Conservation (phyloP, 2,329 filamentous ascomycete genomes). For the Penicillium sp. region DNA sequence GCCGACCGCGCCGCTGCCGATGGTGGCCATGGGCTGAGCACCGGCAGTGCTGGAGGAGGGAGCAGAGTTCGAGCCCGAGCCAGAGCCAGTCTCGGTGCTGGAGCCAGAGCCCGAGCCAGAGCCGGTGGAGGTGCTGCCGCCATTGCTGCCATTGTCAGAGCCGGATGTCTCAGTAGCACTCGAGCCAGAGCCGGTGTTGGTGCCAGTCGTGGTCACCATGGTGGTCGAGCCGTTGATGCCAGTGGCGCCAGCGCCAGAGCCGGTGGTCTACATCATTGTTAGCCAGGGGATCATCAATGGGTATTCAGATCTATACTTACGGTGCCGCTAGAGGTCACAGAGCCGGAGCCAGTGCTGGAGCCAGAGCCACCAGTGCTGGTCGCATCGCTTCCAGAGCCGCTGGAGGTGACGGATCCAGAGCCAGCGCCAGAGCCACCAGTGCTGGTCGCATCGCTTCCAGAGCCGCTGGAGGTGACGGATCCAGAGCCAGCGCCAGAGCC, state of each 20-base stretch:
- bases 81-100: background rate
- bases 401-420: slow-evolving; percentile 19
- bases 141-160: slow-evolving; percentile 13
- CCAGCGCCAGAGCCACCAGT: slow-evolving; percentile 5
- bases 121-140: background rate
- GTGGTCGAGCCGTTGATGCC: slow-evolving; percentile 15
- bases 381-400: slow-evolving; percentile 23
- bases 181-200: slow-evolving; percentile 13
- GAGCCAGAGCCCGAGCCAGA: slow-evolving; percentile 6
- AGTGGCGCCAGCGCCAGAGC: slow-evolving; percentile 7
- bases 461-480: slow-evolving; percentile 11
- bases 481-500: slow-evolving; percentile 2
- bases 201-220: slow-evolving; percentile 22
- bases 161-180: slow-evolving; percentile 21
- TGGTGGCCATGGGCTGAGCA: slow-evolving; percentile 30
- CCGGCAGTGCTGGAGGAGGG: slow-evolving; percentile 16
- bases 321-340: slow-evolving; percentile 9
- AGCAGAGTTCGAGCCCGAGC: slow-evolving; percentile 13
- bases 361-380: slow-evolving; percentile 12
- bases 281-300: background rate
- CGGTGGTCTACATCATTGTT: slow-evolving; percentile 4
- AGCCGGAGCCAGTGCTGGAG: slow-evolving; percentile 18
- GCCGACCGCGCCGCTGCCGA: slow-evolving; percentile 34
- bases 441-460: slow-evolving; percentile 11
- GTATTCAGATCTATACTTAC: slow-evolving; percentile 15